phyloP scores from a whole-genome alignment of 129 eudicot genomes.

The Heracleum sosnowskyi region DNA sequence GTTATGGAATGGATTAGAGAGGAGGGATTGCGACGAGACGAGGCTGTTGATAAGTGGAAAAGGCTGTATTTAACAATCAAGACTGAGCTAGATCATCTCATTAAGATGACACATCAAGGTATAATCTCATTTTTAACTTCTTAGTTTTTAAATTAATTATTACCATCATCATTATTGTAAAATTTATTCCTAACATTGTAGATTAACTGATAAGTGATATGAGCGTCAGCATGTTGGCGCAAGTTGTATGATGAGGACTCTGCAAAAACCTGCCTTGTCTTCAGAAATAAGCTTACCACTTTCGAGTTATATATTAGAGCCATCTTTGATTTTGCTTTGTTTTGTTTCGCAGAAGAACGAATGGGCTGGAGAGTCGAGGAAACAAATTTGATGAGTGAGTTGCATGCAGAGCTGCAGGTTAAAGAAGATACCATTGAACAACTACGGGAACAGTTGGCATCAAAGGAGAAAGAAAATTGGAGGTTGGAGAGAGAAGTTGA shows the following conservation, averaged over 20 bases:
- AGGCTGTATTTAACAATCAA: slow-evolving; percentile 72
- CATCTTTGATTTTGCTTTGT: neutral
- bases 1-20: slow-evolving; percentile 31
- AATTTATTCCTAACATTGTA: too few species aligned
- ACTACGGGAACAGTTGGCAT: slow-evolving; percentile 43
- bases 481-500: slow-evolving; percentile 70
- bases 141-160: neutral
- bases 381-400: slow-evolving; percentile 37
- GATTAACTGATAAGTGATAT: too few species aligned
- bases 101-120: slow-evolving; percentile 70
- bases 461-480: slow-evolving; percentile 43
- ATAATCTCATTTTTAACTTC: neutral
- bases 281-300: too few species aligned
- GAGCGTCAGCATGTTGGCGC: too few species aligned
- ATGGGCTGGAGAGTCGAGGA: slow-evolving; percentile 31
- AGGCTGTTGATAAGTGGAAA: slow-evolving; percentile 74
- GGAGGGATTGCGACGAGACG: slow-evolving; percentile 51
- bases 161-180: neutral
- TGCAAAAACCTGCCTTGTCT: too few species aligned
- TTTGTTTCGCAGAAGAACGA: slow-evolving; percentile 23
- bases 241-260: too few species aligned
- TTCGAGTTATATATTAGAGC: too few species aligned
- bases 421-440: slow-evolving; percentile 52
- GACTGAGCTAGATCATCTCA: slow-evolving; percentile 76
- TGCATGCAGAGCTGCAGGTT: slow-evolving; percentile 42